phyloP scores from a whole-genome alignment of 2,329 filamentous ascomycete species.

The Albifimbria verrucaria region DNA sequence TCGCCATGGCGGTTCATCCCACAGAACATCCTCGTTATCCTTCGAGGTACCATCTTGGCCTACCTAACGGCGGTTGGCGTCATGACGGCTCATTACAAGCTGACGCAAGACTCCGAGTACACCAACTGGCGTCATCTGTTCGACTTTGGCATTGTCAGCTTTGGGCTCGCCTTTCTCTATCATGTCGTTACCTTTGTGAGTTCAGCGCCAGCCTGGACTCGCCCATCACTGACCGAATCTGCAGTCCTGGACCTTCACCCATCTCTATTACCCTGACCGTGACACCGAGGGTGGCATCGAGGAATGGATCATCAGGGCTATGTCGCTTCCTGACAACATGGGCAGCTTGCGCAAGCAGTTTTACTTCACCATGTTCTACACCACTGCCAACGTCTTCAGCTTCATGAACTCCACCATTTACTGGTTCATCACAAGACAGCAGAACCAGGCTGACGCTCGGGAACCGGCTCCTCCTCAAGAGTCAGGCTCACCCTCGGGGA shows the following conservation, averaged over 20 bases:
- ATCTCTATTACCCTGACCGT: slow-evolving; percentile 43
- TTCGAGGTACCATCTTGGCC: slow-evolving; percentile 39
- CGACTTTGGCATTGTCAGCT: slow-evolving; percentile 46
- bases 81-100: slow-evolving; percentile 44
- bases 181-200: slow-evolving; percentile 45
- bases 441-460: slow-evolving; percentile 17
- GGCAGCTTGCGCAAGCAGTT: slow-evolving; percentile 38
- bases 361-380: slow-evolving; percentile 50
- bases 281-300: slow-evolving; percentile 33
- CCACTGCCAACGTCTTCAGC: slow-evolving; percentile 39
- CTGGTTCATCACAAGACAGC: slow-evolving; percentile 39
- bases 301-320: slow-evolving; percentile 31
- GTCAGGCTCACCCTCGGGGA: slow-evolving; percentile 1
- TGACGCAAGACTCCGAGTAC: slow-evolving; percentile 35
- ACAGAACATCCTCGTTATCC: slow-evolving; percentile 40
- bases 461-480: slow-evolving; percentile 1
- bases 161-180: slow-evolving; percentile 40
- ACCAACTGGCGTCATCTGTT: slow-evolving; percentile 42
- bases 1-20: slow-evolving; percentile 47
- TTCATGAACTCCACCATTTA: slow-evolving; percentile 50
- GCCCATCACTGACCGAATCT: background rate
- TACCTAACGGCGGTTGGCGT: slow-evolving; percentile 40
- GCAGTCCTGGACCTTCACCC: slow-evolving; percentile 50
- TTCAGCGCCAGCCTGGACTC: slow-evolving; percentile 7
- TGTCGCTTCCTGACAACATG: slow-evolving; percentile 44